Evolutionary conservation across 176 grass and related monocot species (phyloP), one percentile per base, ranked within the genome.

Genomic region (Zizania latifolia): DNA sequence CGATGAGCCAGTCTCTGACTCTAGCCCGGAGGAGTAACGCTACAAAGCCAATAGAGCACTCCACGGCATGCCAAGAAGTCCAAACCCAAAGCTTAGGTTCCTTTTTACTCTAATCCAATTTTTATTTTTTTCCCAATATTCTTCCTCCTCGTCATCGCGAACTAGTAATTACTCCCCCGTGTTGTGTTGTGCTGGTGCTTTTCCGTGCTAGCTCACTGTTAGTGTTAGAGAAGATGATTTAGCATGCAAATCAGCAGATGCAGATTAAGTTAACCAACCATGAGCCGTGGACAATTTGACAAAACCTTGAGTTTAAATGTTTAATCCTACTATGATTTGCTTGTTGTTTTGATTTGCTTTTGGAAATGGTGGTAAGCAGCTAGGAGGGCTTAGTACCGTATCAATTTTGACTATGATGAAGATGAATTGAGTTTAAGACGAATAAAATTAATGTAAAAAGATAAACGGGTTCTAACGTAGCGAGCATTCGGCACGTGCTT

Each of bases 1-100:
- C 9, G 89, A 95, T 2, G 85, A 88, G 70, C 92, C 88, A 3
- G 80, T 84, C 70, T 95, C 92, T 13, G 89, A 86, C 61, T 92
- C 89, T 14, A 95, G 89, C 83, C 89, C 82, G 1, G 88, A 94
- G 48, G 85, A 82, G 45, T 87, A 74, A 62, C 11, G 38, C 31
- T 6, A 9, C 78, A 4, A 29, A 62, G 30, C 78, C 23, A 43
- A 15, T 14, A 10, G 21, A 27, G 2, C 29, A 45, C 44, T 29
- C 68, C 31, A 50, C 57, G 10, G 40, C 33, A 8, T 48, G 43
- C 50, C 79, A 41, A 64, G 74, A 76, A 84, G 86, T 84, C 76
- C 82, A 80, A 69, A 26, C 46, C 57, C 69, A 84, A 80, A 75
- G 66, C 28, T 75, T 84, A 68, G 70, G 43, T 50, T 69, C 60